Evolutionary conservation across 257 asterid genomes (phyloP).

Genomic region (Nicotiana benthamiana): DNA sequence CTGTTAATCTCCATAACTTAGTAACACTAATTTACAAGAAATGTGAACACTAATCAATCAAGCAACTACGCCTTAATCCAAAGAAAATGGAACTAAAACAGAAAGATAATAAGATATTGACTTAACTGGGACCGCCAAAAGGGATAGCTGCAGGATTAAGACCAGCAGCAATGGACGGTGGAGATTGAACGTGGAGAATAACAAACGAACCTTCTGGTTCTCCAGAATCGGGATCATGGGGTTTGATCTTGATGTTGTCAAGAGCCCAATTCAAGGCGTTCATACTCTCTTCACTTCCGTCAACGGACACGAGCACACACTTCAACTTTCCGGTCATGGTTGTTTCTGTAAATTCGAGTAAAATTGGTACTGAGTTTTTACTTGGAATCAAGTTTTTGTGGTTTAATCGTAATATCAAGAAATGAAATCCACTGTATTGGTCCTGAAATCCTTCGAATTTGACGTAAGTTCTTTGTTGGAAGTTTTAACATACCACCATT

Average conservation of each 20-base stretch:
- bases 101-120: background rate
- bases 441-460: background rate
- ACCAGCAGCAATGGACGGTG: conserved; percentile 37
- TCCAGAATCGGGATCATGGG: conserved; percentile 2
- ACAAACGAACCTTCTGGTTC: conserved; percentile 15
- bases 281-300: conserved; percentile 49
- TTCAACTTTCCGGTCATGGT: conserved; percentile 20
- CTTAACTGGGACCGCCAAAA: conserved; percentile 50
- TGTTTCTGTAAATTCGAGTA: background rate
- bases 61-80: background rate
- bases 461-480: background rate
- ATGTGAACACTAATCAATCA: background rate
- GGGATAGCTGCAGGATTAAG: conserved; percentile 36
- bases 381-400: background rate
- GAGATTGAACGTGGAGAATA: conserved; percentile 39
- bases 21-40: background rate
- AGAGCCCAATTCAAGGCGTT: conserved; percentile 40
- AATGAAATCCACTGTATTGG: background rate
- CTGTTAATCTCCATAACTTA: background rate
- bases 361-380: background rate
- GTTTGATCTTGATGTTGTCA: conserved; percentile 26
- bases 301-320: conserved; percentile 40
- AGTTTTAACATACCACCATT: background rate
- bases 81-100: background rate
- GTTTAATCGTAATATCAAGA: background rate